phyloP scores from a whole-genome alignment of 148 eudicot species.

The Salicornia ramosissima region DNA sequence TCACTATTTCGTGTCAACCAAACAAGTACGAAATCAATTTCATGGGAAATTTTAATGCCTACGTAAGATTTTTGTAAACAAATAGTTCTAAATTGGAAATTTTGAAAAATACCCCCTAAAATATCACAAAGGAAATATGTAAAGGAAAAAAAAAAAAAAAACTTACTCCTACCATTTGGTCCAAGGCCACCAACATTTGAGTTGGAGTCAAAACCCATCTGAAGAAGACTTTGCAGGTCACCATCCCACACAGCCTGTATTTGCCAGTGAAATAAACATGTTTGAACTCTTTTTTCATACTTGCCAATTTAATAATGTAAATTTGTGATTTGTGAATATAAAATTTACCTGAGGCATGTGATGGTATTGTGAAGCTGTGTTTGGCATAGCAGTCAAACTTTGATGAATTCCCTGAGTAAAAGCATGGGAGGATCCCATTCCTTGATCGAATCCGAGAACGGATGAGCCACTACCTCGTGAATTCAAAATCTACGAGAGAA shows the following conservation, averaged over 20 bases:
- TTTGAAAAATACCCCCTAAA: not conserved
- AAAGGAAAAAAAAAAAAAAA: not conserved
- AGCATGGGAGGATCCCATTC: conserved; percentile 50
- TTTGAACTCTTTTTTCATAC: not conserved
- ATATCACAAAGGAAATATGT: not conserved
- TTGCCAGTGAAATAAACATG: not conserved
- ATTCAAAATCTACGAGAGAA: conserved; percentile 45
- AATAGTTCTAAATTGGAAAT: too few species aligned
- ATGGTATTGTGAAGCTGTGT: conserved; percentile 45
- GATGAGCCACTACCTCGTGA: conserved; percentile 41
- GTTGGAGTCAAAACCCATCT: conserved; percentile 73
- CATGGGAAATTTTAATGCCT: too few species aligned
- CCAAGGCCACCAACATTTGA: conserved; percentile 51
- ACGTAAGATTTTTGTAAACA: too few species aligned
- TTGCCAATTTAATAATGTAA: not conserved
- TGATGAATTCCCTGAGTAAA: conserved; percentile 44
- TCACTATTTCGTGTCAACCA: too few species aligned
- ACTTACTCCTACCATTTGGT: conserved; percentile 55
- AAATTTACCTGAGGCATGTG: conserved; percentile 58
- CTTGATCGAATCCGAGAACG: conserved; percentile 53
- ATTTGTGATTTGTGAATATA: not conserved
- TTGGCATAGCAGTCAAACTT: conserved; percentile 37
- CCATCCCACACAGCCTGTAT: conserved; percentile 65
- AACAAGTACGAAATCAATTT: too few species aligned
- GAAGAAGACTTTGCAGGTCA: conserved; percentile 82